Evolutionary conservation across 345 rosid species (phyloP), one percentile per base, ranked within the genome.

Genomic region (Microcos paniculata): DNA sequence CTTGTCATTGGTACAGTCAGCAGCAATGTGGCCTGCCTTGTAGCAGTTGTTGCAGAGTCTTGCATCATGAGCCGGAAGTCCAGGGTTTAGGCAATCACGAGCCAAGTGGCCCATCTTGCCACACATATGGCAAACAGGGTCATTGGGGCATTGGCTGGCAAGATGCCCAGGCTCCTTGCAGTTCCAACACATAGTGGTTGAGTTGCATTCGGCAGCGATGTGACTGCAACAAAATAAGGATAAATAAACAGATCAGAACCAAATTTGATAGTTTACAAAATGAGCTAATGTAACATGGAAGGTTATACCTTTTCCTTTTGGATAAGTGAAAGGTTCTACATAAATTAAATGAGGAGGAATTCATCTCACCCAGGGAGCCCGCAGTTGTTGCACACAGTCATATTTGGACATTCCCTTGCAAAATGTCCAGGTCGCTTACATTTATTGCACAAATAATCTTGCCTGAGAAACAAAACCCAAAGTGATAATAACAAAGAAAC

Each of bases 341-440:
- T 6, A 45, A 73, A 43, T 45, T 30, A 63, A 63, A 21, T 1
- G 28, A 74, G 26, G 31, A 51, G n/a, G 31, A 33, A 33, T 30
- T 33, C 33, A 64, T 35, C 78, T 74, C 69, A 78, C 77, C 84
- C 77, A 23, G 79, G 77, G 75, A 74, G 84, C 42, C 79, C 77
- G 18, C 84, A 81, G 62, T 77, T 77, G 76, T 77, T 74, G 48
- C 79, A 77, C 7, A 70, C 62, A 2, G 76, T 49, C 31, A 63
- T 46, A 74, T 81, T 74, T 19, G 76, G 81, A 55, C 84, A 81
- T 8, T 81, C 81, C 62, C 84, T 73, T 15, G 84, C 81, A 74
- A 81, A 74, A 70, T 77, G 84, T 15, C 81, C 77, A 1, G 75
- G 77, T 30, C 79, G 80, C 26, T 82, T 78, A 70, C 79, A 78